A percentile compares a stretch with the other conserved stretches of the same genome.
phyloP scores from a whole-genome alignment of 2,329 filamentous ascomycete genomes.

The Zymoseptoria pseudotritici region DNA sequence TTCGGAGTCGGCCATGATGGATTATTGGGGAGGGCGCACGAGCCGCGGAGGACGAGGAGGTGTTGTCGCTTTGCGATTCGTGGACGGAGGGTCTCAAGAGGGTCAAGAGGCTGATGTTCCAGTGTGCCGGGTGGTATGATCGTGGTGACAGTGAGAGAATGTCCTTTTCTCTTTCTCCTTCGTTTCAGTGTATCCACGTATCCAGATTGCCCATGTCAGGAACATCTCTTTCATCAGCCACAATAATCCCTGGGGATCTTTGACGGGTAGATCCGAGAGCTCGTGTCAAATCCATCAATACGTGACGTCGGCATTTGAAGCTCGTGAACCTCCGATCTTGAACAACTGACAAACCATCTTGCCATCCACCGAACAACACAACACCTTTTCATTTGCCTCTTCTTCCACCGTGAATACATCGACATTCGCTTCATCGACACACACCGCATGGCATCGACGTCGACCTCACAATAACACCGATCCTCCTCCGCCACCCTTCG shows the following conservation, averaged over 20 bases:
- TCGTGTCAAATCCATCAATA: not conserved
- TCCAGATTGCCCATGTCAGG: not conserved
- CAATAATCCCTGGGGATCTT: not conserved
- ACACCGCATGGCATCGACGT: not conserved
- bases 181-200: not conserved
- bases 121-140: not conserved
- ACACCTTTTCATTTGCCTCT: not conserved
- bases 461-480: not conserved
- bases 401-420: not conserved
- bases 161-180: not conserved
- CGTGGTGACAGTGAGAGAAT: not conserved
- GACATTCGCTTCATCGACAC: not conserved
- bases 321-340: not conserved
- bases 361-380: not conserved
- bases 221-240: not conserved
- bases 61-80: not conserved
- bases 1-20: constrained; percentile 22
- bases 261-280: not conserved
- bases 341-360: not conserved
- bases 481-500: not conserved
- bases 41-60: not conserved
- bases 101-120: not conserved
- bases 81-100: not conserved
- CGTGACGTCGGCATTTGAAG: not conserved
- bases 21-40: constrained; percentile 8